Conservation (phyloP, 208 protist genomes). For the Trypanosoma melophagium region DNA sequence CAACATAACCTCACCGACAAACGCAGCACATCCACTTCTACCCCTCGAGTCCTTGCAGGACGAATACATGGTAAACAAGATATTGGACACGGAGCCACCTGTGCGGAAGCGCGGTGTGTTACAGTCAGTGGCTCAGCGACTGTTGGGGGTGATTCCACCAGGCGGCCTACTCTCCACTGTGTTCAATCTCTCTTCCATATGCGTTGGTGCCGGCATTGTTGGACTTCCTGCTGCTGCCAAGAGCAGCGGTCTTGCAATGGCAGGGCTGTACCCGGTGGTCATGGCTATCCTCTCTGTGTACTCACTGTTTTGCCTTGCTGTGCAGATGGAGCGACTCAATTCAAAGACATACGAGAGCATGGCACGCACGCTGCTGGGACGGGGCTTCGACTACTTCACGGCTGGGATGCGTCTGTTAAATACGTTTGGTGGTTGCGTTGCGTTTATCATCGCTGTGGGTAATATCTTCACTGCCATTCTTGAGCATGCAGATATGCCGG, state of each 20-base stretch:
- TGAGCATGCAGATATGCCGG: conserved; percentile 10
- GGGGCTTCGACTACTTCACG: conserved; percentile 37
- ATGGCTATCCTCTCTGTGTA: conserved; percentile 42
- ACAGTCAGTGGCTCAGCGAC: neutral
- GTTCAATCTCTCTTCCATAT: conserved; percentile 51
- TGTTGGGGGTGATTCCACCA: conserved; percentile 30
- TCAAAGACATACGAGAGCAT: conserved; percentile 46
- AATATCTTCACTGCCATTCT: conserved; percentile 46
- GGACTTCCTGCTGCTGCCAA: conserved; percentile 56
- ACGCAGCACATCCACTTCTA: neutral
- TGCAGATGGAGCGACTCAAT: conserved; percentile 35
- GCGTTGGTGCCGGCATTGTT: conserved; percentile 69
- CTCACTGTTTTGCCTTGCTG: conserved; percentile 54
- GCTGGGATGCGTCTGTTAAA: conserved; percentile 34
- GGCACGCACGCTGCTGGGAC: conserved; percentile 33
- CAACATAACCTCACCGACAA: neutral
- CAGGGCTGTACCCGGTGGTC: conserved; percentile 45
- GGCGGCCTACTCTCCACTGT: conserved; percentile 39
- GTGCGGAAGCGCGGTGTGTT: neutral
- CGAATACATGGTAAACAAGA: neutral
- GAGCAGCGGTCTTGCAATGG: conserved; percentile 48
- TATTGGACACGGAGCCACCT: neutral
- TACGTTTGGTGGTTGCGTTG: conserved; percentile 47
- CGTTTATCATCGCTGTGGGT: conserved; percentile 58
- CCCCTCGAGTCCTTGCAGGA: neutral